Evolutionary conservation across 2,329 filamentous ascomycete genomes (phyloP).

Genomic region (Mariannaea sp.): DNA sequence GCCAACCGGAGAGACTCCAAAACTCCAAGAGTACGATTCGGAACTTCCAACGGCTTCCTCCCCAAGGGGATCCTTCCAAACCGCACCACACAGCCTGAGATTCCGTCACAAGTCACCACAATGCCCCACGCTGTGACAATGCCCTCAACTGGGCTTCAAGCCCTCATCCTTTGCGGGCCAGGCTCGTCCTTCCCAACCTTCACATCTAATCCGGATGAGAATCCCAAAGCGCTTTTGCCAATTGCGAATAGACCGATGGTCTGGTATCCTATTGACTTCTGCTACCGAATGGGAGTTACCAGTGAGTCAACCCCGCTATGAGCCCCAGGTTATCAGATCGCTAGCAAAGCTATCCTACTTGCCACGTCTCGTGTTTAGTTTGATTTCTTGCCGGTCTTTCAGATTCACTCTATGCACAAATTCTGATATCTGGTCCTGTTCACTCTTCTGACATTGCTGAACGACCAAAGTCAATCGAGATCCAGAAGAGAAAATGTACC

Average conservation of each 20-base stretch:
- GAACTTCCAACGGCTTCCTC: background rate
- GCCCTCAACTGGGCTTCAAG: slow-evolving; percentile 78
- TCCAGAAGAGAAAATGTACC: too few relatives aligned
- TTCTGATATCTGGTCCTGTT: background rate
- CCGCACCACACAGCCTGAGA: slow-evolving; percentile 7
- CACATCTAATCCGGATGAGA: slow-evolving; percentile 77
- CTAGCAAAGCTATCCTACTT: too few relatives aligned
- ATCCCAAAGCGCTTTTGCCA: slow-evolving; percentile 80
- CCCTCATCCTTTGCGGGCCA: slow-evolving; percentile 80
- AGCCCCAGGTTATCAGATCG: background rate
- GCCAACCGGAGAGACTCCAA: background rate
- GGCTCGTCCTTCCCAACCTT: slow-evolving; percentile 83
- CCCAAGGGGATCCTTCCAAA: background rate
- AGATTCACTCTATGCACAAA: background rate
- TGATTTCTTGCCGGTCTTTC: background rate
- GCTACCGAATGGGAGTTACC: slow-evolving; percentile 78
- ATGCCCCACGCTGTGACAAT: slow-evolving; percentile 80
- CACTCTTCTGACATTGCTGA: background rate
- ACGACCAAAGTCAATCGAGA: too few relatives aligned
- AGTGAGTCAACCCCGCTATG: slow-evolving; percentile 52
- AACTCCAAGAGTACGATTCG: background rate
- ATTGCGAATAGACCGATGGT: slow-evolving; percentile 88
- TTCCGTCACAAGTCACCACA: slow-evolving; percentile 23
- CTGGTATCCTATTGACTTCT: slow-evolving; percentile 87
- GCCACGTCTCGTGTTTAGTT: background rate